Evolutionary conservation across 805 yeast species (phyloP).

Genomic region (Metschnikowia sp.): DNA sequence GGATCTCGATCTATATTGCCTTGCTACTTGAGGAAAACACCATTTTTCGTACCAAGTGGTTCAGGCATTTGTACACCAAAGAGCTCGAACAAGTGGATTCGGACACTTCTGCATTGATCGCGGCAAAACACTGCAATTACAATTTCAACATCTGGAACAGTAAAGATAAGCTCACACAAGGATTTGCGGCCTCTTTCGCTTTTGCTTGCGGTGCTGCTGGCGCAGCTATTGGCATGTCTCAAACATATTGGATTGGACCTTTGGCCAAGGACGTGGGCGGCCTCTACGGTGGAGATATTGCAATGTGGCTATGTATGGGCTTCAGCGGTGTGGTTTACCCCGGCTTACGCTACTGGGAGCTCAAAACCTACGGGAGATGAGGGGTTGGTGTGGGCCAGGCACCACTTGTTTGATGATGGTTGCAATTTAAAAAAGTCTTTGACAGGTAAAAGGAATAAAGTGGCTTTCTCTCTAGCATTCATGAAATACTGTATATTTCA

Average conservation of each 20-base stretch:
- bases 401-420: too few species aligned
- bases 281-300: slow-evolving; percentile 19
- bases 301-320: slow-evolving; percentile 21
- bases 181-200: slow-evolving; percentile 15
- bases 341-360: slow-evolving; percentile 13
- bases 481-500: too few species aligned
- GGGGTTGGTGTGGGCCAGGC: too few species aligned
- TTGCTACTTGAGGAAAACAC: slow-evolving; percentile 16
- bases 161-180: slow-evolving; percentile 21
- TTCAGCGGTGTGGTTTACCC: slow-evolving; percentile 19
- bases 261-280: slow-evolving; percentile 16
- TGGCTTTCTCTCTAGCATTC: too few species aligned
- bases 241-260: slow-evolving; percentile 20
- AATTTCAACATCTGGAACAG: slow-evolving; percentile 32
- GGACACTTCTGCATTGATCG: slow-evolving; percentile 2
- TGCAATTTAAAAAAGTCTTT: too few species aligned
- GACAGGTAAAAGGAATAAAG: too few species aligned
- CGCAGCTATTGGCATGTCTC: slow-evolving; percentile 23
- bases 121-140: slow-evolving; percentile 13
- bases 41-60: slow-evolving; percentile 6
- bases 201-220: slow-evolving; percentile 19
- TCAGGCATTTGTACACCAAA: slow-evolving; percentile 4
- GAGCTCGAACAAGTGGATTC: slow-evolving; percentile 9
- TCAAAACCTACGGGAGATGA: slow-evolving; percentile 19
- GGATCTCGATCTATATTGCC: slow-evolving; percentile 16